These are phyloP conservation scores for Pyricularia sp. DNA, from an alignment of 2,329 filamentous ascomycete species.

Conservation along the genomic window DNA sequence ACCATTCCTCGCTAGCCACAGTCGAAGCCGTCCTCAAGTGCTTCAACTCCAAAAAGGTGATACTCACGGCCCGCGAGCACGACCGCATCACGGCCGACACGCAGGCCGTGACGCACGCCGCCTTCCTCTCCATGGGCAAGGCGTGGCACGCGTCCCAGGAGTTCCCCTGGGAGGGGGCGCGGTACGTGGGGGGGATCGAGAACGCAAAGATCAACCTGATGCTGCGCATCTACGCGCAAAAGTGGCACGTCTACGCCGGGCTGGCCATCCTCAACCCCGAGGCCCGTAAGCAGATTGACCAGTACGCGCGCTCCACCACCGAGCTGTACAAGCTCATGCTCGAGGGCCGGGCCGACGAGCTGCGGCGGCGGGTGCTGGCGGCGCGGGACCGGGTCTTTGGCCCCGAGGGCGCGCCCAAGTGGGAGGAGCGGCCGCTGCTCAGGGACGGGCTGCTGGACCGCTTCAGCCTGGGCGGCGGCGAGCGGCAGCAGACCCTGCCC, in stretches of 20 bases:
- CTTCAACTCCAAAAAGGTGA: conserved; percentile 76
- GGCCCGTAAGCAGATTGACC: conserved; percentile 82
- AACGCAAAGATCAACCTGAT: conserved; percentile 99
- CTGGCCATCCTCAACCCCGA: conserved; percentile 94
- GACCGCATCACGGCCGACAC: conserved; percentile 98
- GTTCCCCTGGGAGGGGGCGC: conserved; percentile 94
- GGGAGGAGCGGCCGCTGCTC: conserved; percentile 58
- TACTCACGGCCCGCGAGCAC: conserved; percentile 78
- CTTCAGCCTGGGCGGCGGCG: conserved; percentile 56
- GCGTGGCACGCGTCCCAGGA: conserved; percentile 93
- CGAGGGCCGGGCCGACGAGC: conserved; percentile 66
- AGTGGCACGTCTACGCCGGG: conserved; percentile 98
- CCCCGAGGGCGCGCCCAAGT: conserved; percentile 54
- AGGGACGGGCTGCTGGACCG: conserved; percentile 79
- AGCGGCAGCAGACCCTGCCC: conserved; percentile 35
- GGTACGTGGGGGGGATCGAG: conserved; percentile 94
- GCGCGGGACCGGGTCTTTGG: conserved; percentile 64
- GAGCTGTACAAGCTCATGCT: conserved; percentile 97
- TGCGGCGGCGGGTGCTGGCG: conserved; percentile 58
- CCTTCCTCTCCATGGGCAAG: conserved; percentile 95
- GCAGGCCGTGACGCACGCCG: conserved; percentile 94
- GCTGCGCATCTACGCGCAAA: conserved; percentile 93
- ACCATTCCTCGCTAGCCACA: conserved; percentile 58
- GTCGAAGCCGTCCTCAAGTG: conserved; percentile 77
- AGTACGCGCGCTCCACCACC: conserved; percentile 88